These are phyloP conservation scores for Calonectria montana DNA, from an alignment of 2,329 filamentous ascomycete genomes.

Conservation along the genomic window DNA sequence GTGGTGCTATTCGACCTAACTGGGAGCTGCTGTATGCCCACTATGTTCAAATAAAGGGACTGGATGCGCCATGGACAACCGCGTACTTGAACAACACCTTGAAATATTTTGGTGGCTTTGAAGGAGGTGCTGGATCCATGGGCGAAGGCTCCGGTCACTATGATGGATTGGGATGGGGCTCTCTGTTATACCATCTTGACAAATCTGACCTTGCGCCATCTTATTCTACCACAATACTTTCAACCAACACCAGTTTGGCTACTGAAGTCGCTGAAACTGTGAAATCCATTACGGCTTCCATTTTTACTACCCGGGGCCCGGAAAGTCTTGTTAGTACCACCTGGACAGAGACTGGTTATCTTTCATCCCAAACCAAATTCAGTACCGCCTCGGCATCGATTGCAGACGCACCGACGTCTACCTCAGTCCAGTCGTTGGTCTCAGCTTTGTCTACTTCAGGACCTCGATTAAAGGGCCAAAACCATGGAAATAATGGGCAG, in stretches of 20 bases:
- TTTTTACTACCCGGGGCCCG: neutral
- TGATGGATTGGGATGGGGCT: conserved; percentile 25
- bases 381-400: neutral
- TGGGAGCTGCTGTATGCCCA: conserved; percentile 30
- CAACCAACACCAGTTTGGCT: neutral
- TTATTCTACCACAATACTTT: neutral
- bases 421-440: neutral
- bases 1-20: conserved; percentile 20
- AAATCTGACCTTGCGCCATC: conserved; percentile 33
- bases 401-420: neutral
- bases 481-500: neutral
- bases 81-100: conserved; percentile 25
- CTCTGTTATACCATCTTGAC: conserved; percentile 20
- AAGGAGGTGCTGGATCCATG: conserved; percentile 22
- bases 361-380: neutral
- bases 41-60: conserved; percentile 27
- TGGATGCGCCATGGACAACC: conserved; percentile 29
- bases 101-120: conserved; percentile 16
- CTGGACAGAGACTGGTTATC: neutral
- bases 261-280: neutral
- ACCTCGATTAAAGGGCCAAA: neutral
- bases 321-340: neutral
- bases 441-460: neutral
- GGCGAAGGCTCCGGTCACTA: conserved; percentile 16
- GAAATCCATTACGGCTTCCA: neutral